phyloP scores from a whole-genome alignment of 2,329 filamentous ascomycete genomes.

The Trichoderma endophyticum region DNA sequence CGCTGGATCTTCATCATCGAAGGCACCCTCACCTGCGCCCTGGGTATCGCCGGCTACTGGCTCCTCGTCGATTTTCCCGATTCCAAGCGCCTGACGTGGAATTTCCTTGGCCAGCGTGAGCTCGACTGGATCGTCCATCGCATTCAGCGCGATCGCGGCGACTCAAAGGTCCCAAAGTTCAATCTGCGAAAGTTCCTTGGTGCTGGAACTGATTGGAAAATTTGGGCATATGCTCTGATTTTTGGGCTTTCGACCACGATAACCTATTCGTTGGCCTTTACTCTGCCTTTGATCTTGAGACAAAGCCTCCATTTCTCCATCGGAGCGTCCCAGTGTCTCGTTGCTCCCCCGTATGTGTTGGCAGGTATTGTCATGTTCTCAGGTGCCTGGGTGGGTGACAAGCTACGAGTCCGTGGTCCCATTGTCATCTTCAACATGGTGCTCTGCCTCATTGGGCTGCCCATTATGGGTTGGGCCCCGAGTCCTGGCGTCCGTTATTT shows the following conservation, averaged over 20 bases:
- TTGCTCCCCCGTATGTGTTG: constrained; percentile 66
- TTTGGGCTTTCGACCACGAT: constrained; percentile 53
- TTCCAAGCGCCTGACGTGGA: constrained; percentile 47
- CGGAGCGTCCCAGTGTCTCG: constrained; percentile 64
- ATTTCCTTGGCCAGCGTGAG: constrained; percentile 52
- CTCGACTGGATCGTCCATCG: constrained; percentile 50
- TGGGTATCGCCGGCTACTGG: constrained; percentile 52
- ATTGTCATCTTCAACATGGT: constrained; percentile 64
- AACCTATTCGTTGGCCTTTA: constrained; percentile 74
- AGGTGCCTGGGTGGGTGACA: constrained; percentile 64
- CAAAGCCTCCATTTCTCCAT: constrained; percentile 61
- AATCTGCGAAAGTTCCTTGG: constrained; percentile 45
- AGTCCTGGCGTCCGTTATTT: constrained; percentile 62
- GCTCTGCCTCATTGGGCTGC: constrained; percentile 64
- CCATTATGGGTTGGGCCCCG: constrained; percentile 67
- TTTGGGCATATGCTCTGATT: constrained; percentile 57
- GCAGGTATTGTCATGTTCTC: constrained; percentile 60
- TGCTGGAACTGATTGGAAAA: constrained; percentile 50
- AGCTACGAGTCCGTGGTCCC: constrained; percentile 62
- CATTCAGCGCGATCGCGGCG: constrained; percentile 57
- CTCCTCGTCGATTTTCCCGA: constrained; percentile 64
- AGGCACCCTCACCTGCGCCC: constrained; percentile 51
- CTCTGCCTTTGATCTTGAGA: constrained; percentile 71
- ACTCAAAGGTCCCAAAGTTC: constrained; percentile 54
- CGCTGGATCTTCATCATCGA: constrained; percentile 64